A percentile compares a stretch with the other conserved stretches of the same genome.
Conservation (phyloP, 192 early-diverging fungal genomes). For the Coemansia sp. region DNA sequence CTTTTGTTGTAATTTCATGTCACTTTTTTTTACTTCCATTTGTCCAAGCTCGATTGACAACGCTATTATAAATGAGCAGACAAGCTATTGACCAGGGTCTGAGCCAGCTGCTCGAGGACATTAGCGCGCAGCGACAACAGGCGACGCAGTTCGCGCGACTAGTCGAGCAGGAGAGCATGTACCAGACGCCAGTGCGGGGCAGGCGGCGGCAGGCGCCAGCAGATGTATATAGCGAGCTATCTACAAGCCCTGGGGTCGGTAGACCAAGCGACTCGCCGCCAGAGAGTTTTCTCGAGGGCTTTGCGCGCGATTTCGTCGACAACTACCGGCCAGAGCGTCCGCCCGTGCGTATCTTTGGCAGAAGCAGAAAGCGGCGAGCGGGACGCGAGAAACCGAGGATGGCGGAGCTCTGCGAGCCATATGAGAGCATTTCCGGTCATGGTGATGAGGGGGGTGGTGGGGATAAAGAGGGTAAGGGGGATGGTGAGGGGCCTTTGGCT, state of each 20-base stretch:
- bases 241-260: no score
- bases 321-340: conserved; percentile 14
- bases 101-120: conserved; percentile 20
- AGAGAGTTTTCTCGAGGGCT: conserved; percentile 37
- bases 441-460: background rate
- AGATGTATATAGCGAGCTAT: no score
- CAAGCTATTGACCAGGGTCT: conserved; percentile 11
- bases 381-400: no score
- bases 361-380: background rate
- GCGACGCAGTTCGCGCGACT: conserved; percentile 27
- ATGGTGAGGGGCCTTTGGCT: no score
- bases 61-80: background rate
- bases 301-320: conserved; percentile 41
- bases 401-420: no score
- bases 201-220: background rate
- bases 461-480: background rate
- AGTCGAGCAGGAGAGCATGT: conserved; percentile 15
- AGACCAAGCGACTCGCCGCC: conserved; percentile 18
- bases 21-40: conserved; percentile 2
- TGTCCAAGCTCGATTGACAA: no score
- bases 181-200: background rate
- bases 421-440: no score
- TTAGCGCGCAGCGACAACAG: conserved; percentile 20
- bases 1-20: conserved; percentile 4
- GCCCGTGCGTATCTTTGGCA: conserved; percentile 6